Base-by-base conservation (phyloP, 306 rosid species). In the Urtica urens region DNA sequence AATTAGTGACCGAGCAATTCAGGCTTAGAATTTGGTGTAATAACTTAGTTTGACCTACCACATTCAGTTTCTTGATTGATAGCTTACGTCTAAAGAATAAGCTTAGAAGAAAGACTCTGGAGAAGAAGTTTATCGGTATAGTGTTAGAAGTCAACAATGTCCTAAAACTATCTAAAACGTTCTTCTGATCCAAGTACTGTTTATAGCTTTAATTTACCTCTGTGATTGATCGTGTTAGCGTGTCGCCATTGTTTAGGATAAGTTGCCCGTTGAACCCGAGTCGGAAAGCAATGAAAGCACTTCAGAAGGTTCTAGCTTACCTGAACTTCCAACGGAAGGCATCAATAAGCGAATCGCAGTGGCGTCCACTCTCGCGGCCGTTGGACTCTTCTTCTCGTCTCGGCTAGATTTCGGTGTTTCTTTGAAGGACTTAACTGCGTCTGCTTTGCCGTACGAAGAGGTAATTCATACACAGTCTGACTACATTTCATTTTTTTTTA, bases 381-480 rank as follows among this genome's bases (percentile, higher is more conserved):
- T 85, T 49, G 82, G 81, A 6, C 77, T 85, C 60, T 90, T 90
- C 66, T 59, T 73, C 3, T 77, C 73, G 21, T 4, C 79, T 2
- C 75, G 99, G 51, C 70, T 90, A 55, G 94, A 90, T 67, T 73
- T 90, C 24, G 99, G 95, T 35, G 92, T 90, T 73, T 90, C 99
- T 59, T 62, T 90, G 75, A 90, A 77, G 67, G 95, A 90, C 74
- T 68, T 90, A 17, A 25, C 99, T 64, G 79, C 75, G 51, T 63
- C 47, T 51, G 95, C 99, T 34, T 79, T 90, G 58, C 95, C 99
- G 49, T 90, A 79, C 38, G 94, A 90, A 58, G 76, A 75, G 95
- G 94, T n/a, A n/a, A n/a, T n/a, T n/a, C n/a, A n/a, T n/a, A n/a
- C n/a, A n/a, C n/a, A n/a, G n/a, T 90, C 60, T 45, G 23, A 43